Conservation (phyloP, 2,329 filamentous ascomycete genomes). For the Geosmithia morbida region DNA sequence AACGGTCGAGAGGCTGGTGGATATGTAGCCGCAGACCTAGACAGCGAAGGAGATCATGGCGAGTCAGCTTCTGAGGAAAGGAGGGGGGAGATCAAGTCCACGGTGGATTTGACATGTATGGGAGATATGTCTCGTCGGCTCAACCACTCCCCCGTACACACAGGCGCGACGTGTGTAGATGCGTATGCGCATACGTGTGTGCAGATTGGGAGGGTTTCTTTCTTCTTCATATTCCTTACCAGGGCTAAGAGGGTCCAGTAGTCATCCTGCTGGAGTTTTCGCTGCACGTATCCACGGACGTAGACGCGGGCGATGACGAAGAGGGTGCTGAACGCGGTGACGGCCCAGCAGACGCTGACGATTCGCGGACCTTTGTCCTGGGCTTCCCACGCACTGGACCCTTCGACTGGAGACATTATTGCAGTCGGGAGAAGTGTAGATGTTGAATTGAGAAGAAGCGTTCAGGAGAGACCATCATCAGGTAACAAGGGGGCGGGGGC, state of each 20-base stretch:
- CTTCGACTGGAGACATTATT: not conserved
- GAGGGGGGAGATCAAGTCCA: too few species aligned
- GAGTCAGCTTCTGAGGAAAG: not conserved
- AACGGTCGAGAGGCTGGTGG: conserved; percentile 6
- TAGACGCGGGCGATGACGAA: conserved; percentile 6
- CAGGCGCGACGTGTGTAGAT: too few species aligned
- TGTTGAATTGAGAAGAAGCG: too few species aligned
- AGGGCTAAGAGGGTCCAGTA: conserved; percentile 4
- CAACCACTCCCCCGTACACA: too few species aligned
- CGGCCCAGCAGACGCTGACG: conserved; percentile 6
- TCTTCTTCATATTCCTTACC: not conserved
- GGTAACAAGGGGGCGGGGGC: too few species aligned
- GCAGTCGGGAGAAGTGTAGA: too few species aligned
- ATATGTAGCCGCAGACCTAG: conserved; percentile 5
- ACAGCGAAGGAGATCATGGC: too few species aligned
- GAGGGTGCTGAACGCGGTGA: conserved; percentile 5
- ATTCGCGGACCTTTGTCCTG: conserved; percentile 8
- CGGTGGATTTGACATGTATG: too few species aligned
- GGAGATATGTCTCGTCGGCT: too few species aligned
- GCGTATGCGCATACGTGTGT: too few species aligned
- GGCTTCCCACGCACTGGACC: conserved; percentile 3
- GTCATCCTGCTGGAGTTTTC: conserved; percentile 6
- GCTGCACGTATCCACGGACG: conserved; percentile 4
- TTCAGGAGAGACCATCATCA: too few species aligned
- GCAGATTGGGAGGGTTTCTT: too few species aligned